Evolutionary conservation across 2,329 filamentous ascomycete genomes (phyloP).

Genomic region (Hypoxylon sp.): DNA sequence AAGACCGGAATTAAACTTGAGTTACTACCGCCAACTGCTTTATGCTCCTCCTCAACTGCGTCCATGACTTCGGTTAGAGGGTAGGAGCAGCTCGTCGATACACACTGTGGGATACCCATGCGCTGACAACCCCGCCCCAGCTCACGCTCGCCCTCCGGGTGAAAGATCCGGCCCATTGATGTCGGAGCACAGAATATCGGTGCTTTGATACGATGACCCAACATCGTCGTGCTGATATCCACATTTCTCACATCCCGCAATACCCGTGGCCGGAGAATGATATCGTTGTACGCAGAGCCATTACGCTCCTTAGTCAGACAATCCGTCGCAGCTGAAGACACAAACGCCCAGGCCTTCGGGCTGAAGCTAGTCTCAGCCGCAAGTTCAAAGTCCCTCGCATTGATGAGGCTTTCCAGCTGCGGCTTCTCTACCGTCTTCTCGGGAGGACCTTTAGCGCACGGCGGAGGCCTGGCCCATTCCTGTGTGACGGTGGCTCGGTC

Average conservation of each 20-base stretch:
- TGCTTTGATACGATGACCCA: conserved; percentile 66
- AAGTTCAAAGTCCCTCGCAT: conserved; percentile 71
- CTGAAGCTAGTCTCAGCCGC: conserved; percentile 69
- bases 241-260: conserved; percentile 63
- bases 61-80: conserved; percentile 67
- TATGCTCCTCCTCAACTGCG: conserved; percentile 51
- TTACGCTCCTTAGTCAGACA: conserved; percentile 71
- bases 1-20: conserved; percentile 52
- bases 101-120: conserved; percentile 69
- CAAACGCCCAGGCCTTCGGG: conserved; percentile 78
- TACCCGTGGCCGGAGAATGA: conserved; percentile 67
- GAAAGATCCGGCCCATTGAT: conserved; percentile 74
- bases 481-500: conserved; percentile 64
- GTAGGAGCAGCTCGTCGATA: conserved; percentile 74
- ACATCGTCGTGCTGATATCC: conserved; percentile 66
- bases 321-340: conserved; percentile 76
- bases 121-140: conserved; percentile 67
- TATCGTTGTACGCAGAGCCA: conserved; percentile 66
- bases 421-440: conserved; percentile 56
- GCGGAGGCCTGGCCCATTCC: conserved; percentile 62
- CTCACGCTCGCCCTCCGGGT: conserved; percentile 74
- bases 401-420: conserved; percentile 69
- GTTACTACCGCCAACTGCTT: conserved; percentile 14
- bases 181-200: conserved; percentile 76
- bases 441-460: conserved; percentile 45